phyloP scores from a whole-genome alignment of 179 eudicot genomes.

The Amaranthus tricolor region DNA sequence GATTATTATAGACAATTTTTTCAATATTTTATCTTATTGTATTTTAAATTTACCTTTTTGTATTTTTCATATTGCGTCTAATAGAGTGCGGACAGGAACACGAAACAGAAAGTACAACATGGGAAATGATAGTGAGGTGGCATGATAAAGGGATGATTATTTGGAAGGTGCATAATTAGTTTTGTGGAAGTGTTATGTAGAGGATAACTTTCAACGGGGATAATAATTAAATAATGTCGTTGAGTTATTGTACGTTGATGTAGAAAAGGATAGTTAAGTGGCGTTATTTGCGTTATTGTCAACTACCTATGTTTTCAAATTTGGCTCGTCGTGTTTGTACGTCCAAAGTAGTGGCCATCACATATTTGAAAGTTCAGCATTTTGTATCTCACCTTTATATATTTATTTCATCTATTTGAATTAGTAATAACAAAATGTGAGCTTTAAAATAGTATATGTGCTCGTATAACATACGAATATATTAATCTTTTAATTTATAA shows the following conservation, averaged over 20 bases:
- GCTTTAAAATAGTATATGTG: no score
- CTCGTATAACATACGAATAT: no score
- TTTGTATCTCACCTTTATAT: no score
- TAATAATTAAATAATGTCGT: constrained; percentile 4
- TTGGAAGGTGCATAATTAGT: not conserved
- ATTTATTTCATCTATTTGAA: no score
- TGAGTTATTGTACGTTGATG: not conserved
- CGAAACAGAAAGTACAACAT: not conserved
- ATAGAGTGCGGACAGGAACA: constrained; percentile 5
- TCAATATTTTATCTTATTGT: not conserved
- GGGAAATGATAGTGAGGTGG: no score
- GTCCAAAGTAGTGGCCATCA: no score
- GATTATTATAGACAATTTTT: not conserved
- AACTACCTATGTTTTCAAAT: not conserved
- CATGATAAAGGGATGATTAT: not conserved
- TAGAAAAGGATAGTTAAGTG: not conserved
- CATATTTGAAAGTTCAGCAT: no score
- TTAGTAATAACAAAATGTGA: no score
- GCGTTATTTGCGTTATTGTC: not conserved
- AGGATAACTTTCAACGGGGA: not conserved
- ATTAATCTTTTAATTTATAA: no score
- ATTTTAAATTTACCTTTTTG: constrained; percentile 21
- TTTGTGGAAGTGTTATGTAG: not conserved
- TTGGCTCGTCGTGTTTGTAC: not conserved
- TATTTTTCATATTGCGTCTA: constrained; percentile 5